phyloP scores from a whole-genome alignment of 768 basidiomycete genomes.

The Arthromyces matolae region DNA sequence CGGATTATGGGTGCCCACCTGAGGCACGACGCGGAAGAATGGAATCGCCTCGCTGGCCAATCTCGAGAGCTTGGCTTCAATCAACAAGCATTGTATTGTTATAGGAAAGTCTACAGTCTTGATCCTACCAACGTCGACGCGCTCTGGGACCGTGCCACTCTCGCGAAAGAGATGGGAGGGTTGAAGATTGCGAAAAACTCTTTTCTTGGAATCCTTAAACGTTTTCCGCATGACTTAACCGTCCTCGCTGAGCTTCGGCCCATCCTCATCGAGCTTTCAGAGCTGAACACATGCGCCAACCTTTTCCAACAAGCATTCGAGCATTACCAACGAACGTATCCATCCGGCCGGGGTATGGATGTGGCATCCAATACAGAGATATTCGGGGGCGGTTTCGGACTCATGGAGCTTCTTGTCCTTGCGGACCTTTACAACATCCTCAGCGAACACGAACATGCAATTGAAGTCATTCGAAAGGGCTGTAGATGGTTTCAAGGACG shows the following conservation, averaged over 20 bases:
- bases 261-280: conserved; percentile 70
- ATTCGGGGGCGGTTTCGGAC: conserved; percentile 51
- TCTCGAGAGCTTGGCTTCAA: conserved; percentile 72
- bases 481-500: conserved; percentile 92
- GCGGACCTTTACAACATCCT: conserved; percentile 79
- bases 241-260: conserved; percentile 77
- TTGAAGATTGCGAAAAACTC: conserved; percentile 60
- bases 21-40: conserved; percentile 77
- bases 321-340: conserved; percentile 53
- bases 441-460: conserved; percentile 62
- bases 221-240: conserved; percentile 74
- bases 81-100: conserved; percentile 91
- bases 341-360: conserved; percentile 36
- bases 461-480: conserved; percentile 68
- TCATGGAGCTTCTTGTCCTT: conserved; percentile 75
- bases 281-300: conserved; percentile 57
- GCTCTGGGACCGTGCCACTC: conserved; percentile 83
- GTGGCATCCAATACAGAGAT: conserved; percentile 24
- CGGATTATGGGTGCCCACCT: conserved; percentile 91
- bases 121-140: conserved; percentile 82
- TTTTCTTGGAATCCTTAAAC: conserved; percentile 67
- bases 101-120: conserved; percentile 72
- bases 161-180: conserved; percentile 75
- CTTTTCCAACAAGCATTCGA: conserved; percentile 75
- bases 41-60: conserved; percentile 75